phyloP scores from a whole-genome alignment of 1,284 basidiomycete species.

The Sporisorium reilianum region DNA sequence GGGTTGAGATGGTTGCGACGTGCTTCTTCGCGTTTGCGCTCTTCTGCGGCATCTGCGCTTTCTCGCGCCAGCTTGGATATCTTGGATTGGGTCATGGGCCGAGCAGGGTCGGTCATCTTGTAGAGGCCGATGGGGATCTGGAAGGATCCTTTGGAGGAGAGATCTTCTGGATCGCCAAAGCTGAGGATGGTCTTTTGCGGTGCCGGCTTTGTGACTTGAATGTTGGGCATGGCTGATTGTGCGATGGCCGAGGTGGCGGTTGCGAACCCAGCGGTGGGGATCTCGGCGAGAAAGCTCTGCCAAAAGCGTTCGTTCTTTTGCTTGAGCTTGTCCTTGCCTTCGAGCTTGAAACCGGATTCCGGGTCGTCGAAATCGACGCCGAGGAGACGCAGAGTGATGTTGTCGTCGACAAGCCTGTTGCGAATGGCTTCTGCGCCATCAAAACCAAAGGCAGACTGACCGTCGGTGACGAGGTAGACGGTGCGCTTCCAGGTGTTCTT shows the following conservation, averaged over 20 bases:
- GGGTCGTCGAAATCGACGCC: slow-evolving; percentile 88
- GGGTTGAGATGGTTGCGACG: slow-evolving; percentile 34
- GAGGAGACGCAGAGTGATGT: slow-evolving; percentile 62
- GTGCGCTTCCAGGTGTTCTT: slow-evolving; percentile 59
- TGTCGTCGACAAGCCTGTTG: slow-evolving; percentile 37
- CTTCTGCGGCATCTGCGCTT: slow-evolving; percentile 26
- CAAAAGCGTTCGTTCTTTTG: slow-evolving; percentile 84
- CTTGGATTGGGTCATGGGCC: slow-evolving; percentile 77
- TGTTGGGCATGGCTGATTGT: slow-evolving; percentile 47
- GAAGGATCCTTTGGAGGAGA: slow-evolving; percentile 76
- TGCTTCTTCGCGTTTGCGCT: slow-evolving; percentile 23
- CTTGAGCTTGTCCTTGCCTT: slow-evolving; percentile 79
- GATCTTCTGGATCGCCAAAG: slow-evolving; percentile 56
- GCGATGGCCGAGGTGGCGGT: slow-evolving; percentile 51
- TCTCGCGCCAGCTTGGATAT: slow-evolving; percentile 55
- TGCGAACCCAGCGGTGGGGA: slow-evolving; percentile 73
- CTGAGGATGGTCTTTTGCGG: slow-evolving; percentile 47
- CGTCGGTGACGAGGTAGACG: slow-evolving; percentile 69
- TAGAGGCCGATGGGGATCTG: slow-evolving; percentile 81
- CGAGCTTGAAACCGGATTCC: slow-evolving; percentile 76
- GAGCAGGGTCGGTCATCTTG: slow-evolving; percentile 82
- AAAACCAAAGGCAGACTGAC: slow-evolving; percentile 46
- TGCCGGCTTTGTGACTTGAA: slow-evolving; percentile 52
- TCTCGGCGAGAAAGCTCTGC: slow-evolving; percentile 73
- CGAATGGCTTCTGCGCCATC: slow-evolving; percentile 45